Base-by-base conservation (phyloP, 768 basidiomycete species). In the Rhodotorula sphaerocarpa region DNA sequence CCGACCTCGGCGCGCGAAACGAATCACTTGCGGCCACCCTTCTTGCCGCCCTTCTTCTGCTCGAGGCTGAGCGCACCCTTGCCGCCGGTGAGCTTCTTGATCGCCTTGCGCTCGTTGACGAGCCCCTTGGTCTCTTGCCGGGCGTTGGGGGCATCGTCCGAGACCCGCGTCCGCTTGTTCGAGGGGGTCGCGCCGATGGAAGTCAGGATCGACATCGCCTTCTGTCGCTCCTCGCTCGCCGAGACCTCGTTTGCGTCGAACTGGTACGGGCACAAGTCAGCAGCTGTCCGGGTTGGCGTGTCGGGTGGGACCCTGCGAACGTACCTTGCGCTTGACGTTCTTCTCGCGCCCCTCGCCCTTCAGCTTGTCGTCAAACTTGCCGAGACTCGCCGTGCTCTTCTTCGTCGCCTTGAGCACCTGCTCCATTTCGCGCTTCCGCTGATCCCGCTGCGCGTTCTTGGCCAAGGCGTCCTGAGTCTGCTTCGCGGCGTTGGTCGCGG, bases 341-440 rank as follows among this genome's bases (percentile, higher is more conserved):
- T 76, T 76, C 41, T 83, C 82, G 75, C 89, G 91, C 75, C 88
- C 87, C 76, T 99, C 95, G 18, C 92, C 92, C 55, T 92, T 86
- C 27, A 97, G 80, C 72, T 80, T 83, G 67, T 83, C 85, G 75
- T 97, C 93, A 71, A 95, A 99, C 72, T 76, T 75, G 67, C 95
- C 95, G 85, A 99, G 85, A 71, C 89, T 92, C 0, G 91, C 95
- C 0, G 95, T 99, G 64, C 90, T 90, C 33, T 79, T 78, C 62
- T 87, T 83, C 3, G 86, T 84, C 16, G 84, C 80, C 12, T 87
- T 83, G 30, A 95, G 78, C 3, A 86, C 85, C 60, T 80, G 80
- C 27, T 90, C 86, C 23, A 97, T 81, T 20, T 88, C 84, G 20
- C 73, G 70, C 76, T 90, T 89, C 28, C 87, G 83, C 50, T 79